Conservation (phyloP, 805 yeast species). For the Cyberlindnera nakhonratchasimensis region DNA sequence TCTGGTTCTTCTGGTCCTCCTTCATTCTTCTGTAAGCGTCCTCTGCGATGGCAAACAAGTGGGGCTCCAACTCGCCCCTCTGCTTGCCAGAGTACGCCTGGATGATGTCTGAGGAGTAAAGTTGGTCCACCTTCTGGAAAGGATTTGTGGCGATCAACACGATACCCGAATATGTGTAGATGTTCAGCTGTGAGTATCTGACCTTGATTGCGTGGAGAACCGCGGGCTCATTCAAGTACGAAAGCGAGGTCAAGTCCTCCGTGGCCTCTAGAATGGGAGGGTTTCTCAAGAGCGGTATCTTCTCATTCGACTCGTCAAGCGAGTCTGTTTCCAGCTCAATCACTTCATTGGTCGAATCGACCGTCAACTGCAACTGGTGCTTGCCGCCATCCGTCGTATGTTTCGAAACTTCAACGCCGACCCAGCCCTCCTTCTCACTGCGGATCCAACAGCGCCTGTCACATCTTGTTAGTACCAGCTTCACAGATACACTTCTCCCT, state of each 20-base stretch:
- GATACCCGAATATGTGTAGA: constrained; percentile 94
- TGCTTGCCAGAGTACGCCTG: constrained; percentile 92
- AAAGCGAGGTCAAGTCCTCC: constrained; percentile 88
- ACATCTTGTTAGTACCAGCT: constrained; percentile 27
- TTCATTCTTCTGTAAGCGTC: constrained; percentile 96
- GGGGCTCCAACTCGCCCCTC: constrained; percentile 95
- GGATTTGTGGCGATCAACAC: constrained; percentile 96
- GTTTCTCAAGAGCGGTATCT: constrained; percentile 79
- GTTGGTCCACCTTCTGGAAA: constrained; percentile 85
- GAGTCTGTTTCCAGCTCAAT: constrained; percentile 44
- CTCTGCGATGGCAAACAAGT: constrained; percentile 94
- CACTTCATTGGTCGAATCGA: constrained; percentile 48
- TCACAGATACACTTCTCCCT: too few relatives aligned
- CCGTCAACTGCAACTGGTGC: constrained; percentile 46
- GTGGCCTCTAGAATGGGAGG: constrained; percentile 91
- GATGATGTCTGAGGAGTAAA: constrained; percentile 87
- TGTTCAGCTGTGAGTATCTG: constrained; percentile 84
- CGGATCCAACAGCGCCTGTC: constrained; percentile 74
- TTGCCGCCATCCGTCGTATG: constrained; percentile 41
- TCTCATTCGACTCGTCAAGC: constrained; percentile 31
- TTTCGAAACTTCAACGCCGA: constrained; percentile 59
- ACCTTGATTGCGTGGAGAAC: constrained; percentile 89
- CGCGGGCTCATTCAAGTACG: constrained; percentile 94
- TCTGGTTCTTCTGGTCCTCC: constrained; percentile 79
- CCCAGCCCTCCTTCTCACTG: constrained; percentile 66